Conservation (phyloP, 169 alveolate species). For the Plasmodium relictum region DNA sequence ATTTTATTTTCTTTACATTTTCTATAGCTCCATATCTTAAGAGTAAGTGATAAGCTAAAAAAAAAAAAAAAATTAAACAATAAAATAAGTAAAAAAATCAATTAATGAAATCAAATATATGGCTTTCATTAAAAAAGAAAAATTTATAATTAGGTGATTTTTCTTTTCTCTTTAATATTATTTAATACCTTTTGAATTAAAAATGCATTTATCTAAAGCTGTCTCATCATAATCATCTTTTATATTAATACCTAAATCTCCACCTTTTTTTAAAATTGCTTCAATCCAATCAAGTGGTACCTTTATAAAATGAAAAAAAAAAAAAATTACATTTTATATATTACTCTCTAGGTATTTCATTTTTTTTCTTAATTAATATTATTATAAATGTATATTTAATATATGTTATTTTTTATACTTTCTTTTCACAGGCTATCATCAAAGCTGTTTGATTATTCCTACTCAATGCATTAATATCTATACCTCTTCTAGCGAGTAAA, state of each 20-base stretch:
- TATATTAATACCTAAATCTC: conserved; percentile 72
- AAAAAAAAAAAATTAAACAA: background rate
- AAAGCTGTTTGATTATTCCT: conserved; percentile 75
- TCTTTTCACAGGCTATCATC: conserved; percentile 74
- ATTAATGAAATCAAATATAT: background rate
- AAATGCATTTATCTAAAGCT: conserved; percentile 61
- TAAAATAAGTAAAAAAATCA: background rate
- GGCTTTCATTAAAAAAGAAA: background rate
- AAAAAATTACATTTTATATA: background rate
- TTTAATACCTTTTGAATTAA: conserved; percentile 55
- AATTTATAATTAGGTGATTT: background rate
- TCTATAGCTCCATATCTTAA: conserved; percentile 75
- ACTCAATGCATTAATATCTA: conserved; percentile 73
- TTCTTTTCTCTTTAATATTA: conserved; percentile 1
- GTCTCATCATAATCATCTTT: conserved; percentile 69
- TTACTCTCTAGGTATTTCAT: background rate
- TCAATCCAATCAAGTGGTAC: conserved; percentile 76
- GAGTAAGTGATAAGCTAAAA: conserved; percentile 57
- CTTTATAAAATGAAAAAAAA: conserved; percentile 10
- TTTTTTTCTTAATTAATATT: background rate
- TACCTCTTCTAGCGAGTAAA: conserved; percentile 68
- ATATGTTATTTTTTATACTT: conserved; percentile 4
- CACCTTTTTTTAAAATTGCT: conserved; percentile 72
- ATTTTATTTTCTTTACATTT: conserved; percentile 46
- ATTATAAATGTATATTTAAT: too few species aligned